Conservation (phyloP, 2,329 filamentous ascomycete species). For the Penicillium sp. region DNA sequence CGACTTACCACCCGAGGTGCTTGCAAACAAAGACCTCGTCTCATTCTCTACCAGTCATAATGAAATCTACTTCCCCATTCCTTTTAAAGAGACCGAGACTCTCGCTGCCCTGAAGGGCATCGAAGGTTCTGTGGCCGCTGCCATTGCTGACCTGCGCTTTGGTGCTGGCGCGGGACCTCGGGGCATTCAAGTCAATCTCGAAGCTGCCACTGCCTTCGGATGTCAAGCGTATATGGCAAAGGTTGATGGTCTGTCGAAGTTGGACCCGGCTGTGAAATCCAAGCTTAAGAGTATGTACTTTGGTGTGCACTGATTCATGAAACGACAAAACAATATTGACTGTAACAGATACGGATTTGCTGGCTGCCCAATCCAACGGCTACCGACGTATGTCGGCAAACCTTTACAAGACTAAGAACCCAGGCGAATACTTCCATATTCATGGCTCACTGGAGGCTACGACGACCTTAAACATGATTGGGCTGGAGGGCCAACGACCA, state of each 20-base stretch:
- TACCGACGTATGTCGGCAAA: constrained; percentile 74
- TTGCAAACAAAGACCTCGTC: constrained; percentile 34
- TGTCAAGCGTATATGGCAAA: constrained; percentile 46
- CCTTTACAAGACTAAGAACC: constrained; percentile 66
- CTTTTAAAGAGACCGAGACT: constrained; percentile 56
- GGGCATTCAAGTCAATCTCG: constrained; percentile 38
- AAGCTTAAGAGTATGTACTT: constrained; percentile 39
- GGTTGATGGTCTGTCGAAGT: constrained; percentile 40
- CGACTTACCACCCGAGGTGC: constrained; percentile 34
- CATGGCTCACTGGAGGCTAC: constrained; percentile 73
- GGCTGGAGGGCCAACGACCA: constrained; percentile 61
- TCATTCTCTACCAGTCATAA: constrained; percentile 40
- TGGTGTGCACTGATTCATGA: too few species aligned
- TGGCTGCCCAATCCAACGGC: constrained; percentile 67
- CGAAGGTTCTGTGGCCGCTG: constrained; percentile 60
- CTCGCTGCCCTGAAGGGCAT: constrained; percentile 59
- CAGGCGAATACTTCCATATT: constrained; percentile 70
- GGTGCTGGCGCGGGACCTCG: constrained; percentile 42
- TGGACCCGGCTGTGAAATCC: constrained; percentile 39
- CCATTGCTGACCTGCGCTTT: constrained; percentile 57
- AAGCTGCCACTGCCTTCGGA: constrained; percentile 43
- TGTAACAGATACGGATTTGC: constrained; percentile 65
- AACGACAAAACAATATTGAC: background rate
- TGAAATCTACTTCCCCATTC: constrained; percentile 44
- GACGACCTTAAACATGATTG: constrained; percentile 68